Evolutionary conservation across 352 stramenopile species (phyloP), one percentile per base, ranked within the genome.

Genomic region (Phytophthora hybrid): DNA sequence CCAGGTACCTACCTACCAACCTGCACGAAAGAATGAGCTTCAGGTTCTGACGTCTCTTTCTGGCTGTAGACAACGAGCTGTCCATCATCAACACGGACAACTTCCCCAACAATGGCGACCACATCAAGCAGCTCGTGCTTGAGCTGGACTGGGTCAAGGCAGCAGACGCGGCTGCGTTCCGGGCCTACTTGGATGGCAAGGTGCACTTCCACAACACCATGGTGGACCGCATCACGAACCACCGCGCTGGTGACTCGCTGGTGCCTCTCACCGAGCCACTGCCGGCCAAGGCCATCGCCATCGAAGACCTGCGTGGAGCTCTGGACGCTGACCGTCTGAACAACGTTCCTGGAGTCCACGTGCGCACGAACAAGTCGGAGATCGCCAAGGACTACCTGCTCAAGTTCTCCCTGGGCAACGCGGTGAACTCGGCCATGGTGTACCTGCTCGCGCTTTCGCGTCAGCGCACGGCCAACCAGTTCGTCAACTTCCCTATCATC

Each of bases 381-480:
- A 72, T 98, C 9, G 77, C 91, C 26, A 37, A 81, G 16, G 94
- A 99, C 70, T 87, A 98, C 69, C 68, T 87, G 16, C 78, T 98
- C 4, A 99, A 99, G 79, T 81, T 99, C 11, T 77, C 85, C 21
- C 76, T 99, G 13, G 94, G 91, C 31, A 99, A 99, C 80, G 94
- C 88, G 2, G 97, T 95, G 23, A 88, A 98, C 82, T 97, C 94
- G 1, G 93, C 96, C 0, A 87, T 97, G 67, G 95, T 97, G 21
- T 96, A 98, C 68, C 54, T 87, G 53, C 63, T 95, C 44, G 85
- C 86, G 11, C 66, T 96, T 8, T 69, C 74, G 26, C 81, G 87
- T 21, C 39, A 76, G 41, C 70, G 68, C 16, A 78, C 69, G 26
- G 85, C 81, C 18, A 63, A 66, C 3, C 63, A 73, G 11, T 64